A percentile compares a stretch with the other conserved stretches of the same genome.
Conservation (phyloP, 345 rosid genomes). For the Rhodamnia rubescens region DNA sequence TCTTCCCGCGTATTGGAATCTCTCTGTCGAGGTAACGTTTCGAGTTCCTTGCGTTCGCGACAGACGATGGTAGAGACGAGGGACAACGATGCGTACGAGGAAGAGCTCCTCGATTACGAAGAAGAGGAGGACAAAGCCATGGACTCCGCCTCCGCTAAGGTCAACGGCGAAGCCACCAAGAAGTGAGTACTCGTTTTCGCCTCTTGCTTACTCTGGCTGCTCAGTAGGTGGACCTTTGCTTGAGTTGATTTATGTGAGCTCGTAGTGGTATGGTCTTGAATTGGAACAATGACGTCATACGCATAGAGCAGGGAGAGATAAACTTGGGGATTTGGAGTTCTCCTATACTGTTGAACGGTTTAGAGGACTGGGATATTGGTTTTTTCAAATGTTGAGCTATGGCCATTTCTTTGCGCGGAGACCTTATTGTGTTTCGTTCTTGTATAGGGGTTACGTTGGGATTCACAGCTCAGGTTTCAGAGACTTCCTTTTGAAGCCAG, state of each 20-base stretch:
- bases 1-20: background rate
- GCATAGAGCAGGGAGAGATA: background rate
- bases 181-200: conserved; percentile 36
- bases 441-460: conserved; percentile 81
- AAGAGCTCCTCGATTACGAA: conserved; percentile 96
- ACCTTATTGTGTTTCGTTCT: background rate
- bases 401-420: background rate
- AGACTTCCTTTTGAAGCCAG: conserved; percentile 98
- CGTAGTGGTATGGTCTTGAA: background rate
- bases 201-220: background rate
- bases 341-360: background rate
- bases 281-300: background rate
- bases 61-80: conserved; percentile 72
- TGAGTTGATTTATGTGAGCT: background rate
- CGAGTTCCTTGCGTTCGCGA: background rate
- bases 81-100: conserved; percentile 98
- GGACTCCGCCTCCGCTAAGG: conserved; percentile 54
- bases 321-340: background rate
- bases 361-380: background rate
- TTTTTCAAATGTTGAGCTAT: background rate
- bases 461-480: conserved; percentile 99
- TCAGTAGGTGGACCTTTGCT: background rate
- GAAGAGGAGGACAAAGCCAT: conserved; percentile 89
- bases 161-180: conserved; percentile 78
- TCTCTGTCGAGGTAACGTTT: background rate